Conservation (phyloP, 345 rosid species). For the Eucalyptus curtisii region DNA sequence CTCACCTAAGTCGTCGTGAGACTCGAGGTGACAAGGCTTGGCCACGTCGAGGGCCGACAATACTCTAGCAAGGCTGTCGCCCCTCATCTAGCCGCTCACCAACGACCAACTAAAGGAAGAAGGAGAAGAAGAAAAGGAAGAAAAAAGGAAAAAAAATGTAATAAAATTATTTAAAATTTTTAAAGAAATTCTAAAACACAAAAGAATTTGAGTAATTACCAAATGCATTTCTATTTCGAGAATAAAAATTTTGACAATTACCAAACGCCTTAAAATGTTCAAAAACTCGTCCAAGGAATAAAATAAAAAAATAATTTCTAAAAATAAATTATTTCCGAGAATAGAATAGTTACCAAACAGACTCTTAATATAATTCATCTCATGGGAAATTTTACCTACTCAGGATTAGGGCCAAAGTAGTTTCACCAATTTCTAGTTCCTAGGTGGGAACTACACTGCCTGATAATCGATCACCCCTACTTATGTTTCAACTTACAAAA, state of each 20-base stretch:
- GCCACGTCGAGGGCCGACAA: fast-evolving
- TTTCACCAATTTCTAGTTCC: not conserved
- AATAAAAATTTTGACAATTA: fast-evolving
- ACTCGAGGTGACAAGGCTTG: too few relatives aligned
- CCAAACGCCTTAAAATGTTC: fast-evolving
- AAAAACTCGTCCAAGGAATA: too few relatives aligned
- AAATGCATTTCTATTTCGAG: fast-evolving
- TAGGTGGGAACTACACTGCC: not conserved
- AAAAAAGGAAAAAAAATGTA: too few relatives aligned
- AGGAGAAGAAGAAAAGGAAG: too few relatives aligned
- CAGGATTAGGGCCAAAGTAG: fast-evolving
- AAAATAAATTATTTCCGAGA: fast-evolving
- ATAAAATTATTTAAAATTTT: too few relatives aligned
- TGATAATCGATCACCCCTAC: not conserved
- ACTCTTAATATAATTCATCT: not conserved
- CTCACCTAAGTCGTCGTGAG: fast-evolving
- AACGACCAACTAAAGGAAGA: too few relatives aligned
- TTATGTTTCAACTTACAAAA: not conserved
- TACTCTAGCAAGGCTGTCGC: fast-evolving
- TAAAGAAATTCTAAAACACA: too few relatives aligned
- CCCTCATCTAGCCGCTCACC: fast-evolving
- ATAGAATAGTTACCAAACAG: fast-evolving
- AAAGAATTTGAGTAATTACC: too few relatives aligned
- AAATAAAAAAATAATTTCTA: too few relatives aligned
- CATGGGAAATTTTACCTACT: too few relatives aligned